Conservation (phyloP, 2,329 filamentous ascomycete genomes). For the Hypoxylon sp. region DNA sequence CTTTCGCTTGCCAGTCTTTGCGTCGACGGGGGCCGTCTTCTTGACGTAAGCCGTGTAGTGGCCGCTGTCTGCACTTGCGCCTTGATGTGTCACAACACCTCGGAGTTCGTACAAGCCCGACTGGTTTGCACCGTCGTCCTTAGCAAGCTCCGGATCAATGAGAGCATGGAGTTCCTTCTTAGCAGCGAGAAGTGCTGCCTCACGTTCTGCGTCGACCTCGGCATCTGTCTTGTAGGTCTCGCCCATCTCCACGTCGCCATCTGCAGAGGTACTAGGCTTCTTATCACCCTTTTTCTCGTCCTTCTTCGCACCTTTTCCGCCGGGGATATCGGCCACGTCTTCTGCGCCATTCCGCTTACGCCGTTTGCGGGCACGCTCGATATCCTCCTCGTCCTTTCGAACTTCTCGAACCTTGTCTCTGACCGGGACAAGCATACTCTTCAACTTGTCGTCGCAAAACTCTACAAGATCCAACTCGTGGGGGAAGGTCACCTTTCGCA, state of each 20-base stretch:
- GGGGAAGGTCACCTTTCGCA: slow-evolving; percentile 98
- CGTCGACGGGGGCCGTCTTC: slow-evolving; percentile 80
- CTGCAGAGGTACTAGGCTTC: slow-evolving; percentile 58
- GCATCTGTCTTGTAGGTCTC: slow-evolving; percentile 92
- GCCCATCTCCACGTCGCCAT: slow-evolving; percentile 79
- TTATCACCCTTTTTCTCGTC: slow-evolving; percentile 56
- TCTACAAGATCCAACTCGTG: slow-evolving; percentile 93
- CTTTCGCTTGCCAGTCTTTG: slow-evolving; percentile 79
- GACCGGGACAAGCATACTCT: slow-evolving; percentile 86
- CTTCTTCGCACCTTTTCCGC: slow-evolving; percentile 65
- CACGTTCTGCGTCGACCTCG: slow-evolving; percentile 88
- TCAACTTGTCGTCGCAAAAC: slow-evolving; percentile 93
- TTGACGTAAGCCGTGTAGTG: slow-evolving; percentile 99
- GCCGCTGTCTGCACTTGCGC: slow-evolving; percentile 94
- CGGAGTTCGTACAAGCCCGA: slow-evolving; percentile 95
- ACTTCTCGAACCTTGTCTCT: slow-evolving; percentile 96
- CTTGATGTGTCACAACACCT: slow-evolving; percentile 95
- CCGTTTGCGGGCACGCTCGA: slow-evolving; percentile 90
- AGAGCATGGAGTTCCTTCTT: slow-evolving; percentile 90
- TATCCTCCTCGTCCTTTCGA: slow-evolving; percentile 92
- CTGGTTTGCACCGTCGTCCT: slow-evolving; percentile 88
- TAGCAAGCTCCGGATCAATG: slow-evolving; percentile 78
- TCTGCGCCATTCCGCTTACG: slow-evolving; percentile 76
- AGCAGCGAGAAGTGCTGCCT: slow-evolving; percentile 77
- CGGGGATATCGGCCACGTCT: slow-evolving; percentile 61